Conservation (phyloP, 345 rosid genomes). For the Pistacia atlantica region DNA sequence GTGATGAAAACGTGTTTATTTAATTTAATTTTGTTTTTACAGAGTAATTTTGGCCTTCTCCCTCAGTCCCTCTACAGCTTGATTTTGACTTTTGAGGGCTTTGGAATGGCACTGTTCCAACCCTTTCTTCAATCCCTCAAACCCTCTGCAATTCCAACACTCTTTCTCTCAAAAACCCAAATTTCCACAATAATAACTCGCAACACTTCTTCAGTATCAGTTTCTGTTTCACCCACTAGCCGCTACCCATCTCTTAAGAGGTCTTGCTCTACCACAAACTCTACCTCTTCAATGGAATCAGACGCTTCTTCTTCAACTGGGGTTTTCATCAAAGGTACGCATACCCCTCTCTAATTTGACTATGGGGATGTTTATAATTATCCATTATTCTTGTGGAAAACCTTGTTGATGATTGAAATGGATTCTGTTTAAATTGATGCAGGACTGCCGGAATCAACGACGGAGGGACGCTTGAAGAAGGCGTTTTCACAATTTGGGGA, state of each 20-base stretch:
- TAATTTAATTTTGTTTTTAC: no score
- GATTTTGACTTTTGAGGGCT: not conserved
- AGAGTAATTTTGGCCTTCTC: no score
- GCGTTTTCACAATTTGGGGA: conserved; percentile 54
- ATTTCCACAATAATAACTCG: conserved; percentile 5
- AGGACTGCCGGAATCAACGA: conserved; percentile 55
- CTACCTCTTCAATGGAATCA: conserved; percentile 13
- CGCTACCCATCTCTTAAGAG: conserved; percentile 24
- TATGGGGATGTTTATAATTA: no score
- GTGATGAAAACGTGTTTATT: no score
- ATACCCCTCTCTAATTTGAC: no score
- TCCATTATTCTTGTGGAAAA: no score
- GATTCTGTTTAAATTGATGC: conserved; percentile 9
- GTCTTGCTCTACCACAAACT: conserved; percentile 26
- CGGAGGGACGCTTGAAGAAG: conserved; percentile 51
- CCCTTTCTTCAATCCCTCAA: conserved; percentile 4
- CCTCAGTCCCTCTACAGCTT: no score
- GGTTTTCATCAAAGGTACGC: conserved; percentile 29
- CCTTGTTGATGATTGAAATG: not conserved
- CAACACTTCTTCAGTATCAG: conserved; percentile 14
- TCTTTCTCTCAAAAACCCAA: conserved; percentile 1
- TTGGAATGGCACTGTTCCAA: conserved; percentile 31
- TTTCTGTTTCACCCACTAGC: conserved; percentile 4
- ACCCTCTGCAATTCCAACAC: not conserved
- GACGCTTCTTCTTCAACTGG: conserved; percentile 18